Evolutionary conservation across 1,284 basidiomycete species (phyloP), one percentile per base, ranked within the genome.

Genomic region (Rhizoctonia solani): DNA sequence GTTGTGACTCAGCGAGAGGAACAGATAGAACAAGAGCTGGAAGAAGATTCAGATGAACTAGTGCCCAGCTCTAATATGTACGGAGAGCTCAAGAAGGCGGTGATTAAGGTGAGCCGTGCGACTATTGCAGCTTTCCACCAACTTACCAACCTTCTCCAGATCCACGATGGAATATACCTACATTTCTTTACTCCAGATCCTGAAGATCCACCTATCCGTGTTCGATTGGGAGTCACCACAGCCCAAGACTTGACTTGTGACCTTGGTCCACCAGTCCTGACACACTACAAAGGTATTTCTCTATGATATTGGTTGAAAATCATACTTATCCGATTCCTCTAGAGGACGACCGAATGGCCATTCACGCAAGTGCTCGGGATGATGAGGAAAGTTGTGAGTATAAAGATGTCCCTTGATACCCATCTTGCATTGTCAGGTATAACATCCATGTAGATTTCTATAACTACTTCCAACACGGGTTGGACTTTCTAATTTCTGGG

Each of bases 381-480:
- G 76, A 67, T 25, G 54, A 66, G 41, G 70, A 72, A 58, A 68
- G 69, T 23, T 72, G 71, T 71, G 49, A 16, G 71, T 67, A n/a
- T n/a, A n/a, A n/a, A n/a, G n/a, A n/a, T n/a, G n/a, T n/a, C n/a
- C n/a, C n/a, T n/a, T n/a, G 4, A 34, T 11, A 34, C 4, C 32
- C 32, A 34, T 34, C 32, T 37, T 29, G 3, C 19, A 16, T 11
- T 39, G 44, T 55, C 19, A 23, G 37, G 30, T 44, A 25, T 30
- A 37, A 42, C 80, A 80, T 69, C 77, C 80, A 14, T 50, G 4
- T 69, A 90, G 90, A 93, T 76, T 95, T 95, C 76, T 94, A 92
- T 79, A 95, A 95, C 74, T 95, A 95, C 75, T 93, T 95, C 72
- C 89, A 93, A 72, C 85, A 92, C 73, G 93, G 93, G 0, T 77